These are phyloP conservation scores for Tetragonia tetragonoides DNA, from an alignment of 148 eudicot species.

Conservation along the genomic window DNA sequence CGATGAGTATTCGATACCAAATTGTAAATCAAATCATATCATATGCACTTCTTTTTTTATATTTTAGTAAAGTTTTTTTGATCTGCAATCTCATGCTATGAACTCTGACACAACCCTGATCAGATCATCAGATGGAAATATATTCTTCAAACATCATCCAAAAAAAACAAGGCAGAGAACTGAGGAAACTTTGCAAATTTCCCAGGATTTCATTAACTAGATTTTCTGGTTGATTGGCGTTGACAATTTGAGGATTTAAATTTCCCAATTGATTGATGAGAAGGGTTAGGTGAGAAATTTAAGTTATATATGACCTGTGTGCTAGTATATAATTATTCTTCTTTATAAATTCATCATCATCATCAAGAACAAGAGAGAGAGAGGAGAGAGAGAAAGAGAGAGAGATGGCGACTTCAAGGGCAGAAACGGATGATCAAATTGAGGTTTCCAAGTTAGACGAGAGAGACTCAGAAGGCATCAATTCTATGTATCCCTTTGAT, in stretches of 20 bases:
- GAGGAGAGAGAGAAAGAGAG: background rate
- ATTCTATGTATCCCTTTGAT: constrained; percentile 11
- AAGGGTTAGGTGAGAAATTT: background rate
- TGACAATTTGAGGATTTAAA: no score
- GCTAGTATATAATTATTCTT: background rate
- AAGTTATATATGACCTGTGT: background rate
- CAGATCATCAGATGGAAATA: no score
- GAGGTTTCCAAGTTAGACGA: background rate
- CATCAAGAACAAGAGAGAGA: background rate
- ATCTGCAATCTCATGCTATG: no score
- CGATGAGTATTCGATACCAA: no score
- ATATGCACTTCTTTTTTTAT: background rate
- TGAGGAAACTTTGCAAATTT: no score
- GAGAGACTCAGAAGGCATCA: constrained; percentile 1
- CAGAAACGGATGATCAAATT: constrained; percentile 23
- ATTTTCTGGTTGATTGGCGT: background rate
- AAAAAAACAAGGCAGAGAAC: no score
- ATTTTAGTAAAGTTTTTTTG: background rate
- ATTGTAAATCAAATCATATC: no score
- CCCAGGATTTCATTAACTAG: no score
- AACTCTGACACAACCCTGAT: no score
- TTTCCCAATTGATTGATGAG: background rate
- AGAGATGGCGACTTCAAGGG: constrained; percentile 1
- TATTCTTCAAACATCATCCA: no score
- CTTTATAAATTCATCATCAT: background rate